phyloP scores from a whole-genome alignment of 345 rosid species.

The Lagerstroemia speciosa region DNA sequence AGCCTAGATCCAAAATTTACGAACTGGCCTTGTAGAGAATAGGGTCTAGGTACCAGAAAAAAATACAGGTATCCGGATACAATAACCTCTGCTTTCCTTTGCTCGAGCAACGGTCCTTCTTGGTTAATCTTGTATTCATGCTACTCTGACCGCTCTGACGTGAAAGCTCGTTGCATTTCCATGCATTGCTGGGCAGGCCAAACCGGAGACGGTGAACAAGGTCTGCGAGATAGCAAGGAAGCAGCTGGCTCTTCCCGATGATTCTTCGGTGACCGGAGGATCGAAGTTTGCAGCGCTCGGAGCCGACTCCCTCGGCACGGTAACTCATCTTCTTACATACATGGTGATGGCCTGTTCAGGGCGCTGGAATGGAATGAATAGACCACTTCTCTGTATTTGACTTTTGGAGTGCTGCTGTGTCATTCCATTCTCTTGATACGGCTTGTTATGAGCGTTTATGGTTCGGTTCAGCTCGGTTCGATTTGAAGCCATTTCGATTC shows the following conservation, averaged over 20 bases:
- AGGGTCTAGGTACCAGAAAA: too few species aligned
- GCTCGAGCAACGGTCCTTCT: not conserved
- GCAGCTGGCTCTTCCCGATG: constrained; percentile 36
- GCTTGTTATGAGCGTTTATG: too few species aligned
- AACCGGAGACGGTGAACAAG: constrained; percentile 31
- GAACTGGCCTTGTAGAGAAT: too few species aligned
- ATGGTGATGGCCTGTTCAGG: too few species aligned
- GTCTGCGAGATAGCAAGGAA: constrained; percentile 39
- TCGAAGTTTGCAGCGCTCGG: constrained; percentile 38
- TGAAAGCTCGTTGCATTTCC: not conserved
- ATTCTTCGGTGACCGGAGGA: constrained; percentile 25
- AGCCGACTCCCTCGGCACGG: constrained; percentile 52
- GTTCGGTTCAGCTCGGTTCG: too few species aligned
- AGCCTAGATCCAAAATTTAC: too few species aligned
- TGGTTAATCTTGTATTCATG: not conserved
- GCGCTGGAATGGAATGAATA: too few species aligned
- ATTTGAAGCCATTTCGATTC: too few species aligned
- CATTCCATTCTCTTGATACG: too few species aligned
- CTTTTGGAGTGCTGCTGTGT: too few species aligned
- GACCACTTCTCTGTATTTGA: too few species aligned
- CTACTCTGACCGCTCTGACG: not conserved
- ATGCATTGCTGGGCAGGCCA: constrained; percentile 21
- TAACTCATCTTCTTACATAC: constrained; percentile 7
- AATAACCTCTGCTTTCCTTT: not conserved
- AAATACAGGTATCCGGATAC: too few species aligned